A percentile compares a stretch with the other conserved stretches of the same genome.
Conservation (phyloP, 2,329 filamentous ascomycete species). For the Sarocladium oryzae region DNA sequence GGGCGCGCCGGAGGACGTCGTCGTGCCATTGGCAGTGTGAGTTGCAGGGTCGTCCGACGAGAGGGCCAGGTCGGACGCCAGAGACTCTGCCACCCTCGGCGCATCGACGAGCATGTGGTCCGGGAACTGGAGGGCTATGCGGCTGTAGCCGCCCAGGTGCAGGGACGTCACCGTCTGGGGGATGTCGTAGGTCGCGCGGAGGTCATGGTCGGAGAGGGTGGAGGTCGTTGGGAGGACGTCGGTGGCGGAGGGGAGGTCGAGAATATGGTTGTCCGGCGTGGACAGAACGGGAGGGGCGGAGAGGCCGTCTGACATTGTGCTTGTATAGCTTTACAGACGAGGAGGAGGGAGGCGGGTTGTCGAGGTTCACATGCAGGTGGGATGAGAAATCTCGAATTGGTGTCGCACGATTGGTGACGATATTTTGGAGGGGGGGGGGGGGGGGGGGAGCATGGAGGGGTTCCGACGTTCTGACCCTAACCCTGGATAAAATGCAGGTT, state of each 20-base stretch:
- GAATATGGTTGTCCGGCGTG: slow-evolving; percentile 54
- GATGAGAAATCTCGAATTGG: too few species aligned
- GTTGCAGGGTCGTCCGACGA: neutral
- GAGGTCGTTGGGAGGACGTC: slow-evolving; percentile 21
- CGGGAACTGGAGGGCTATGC: slow-evolving; percentile 90
- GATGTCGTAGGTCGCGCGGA: slow-evolving; percentile 78
- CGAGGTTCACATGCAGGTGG: too few species aligned
- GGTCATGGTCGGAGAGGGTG: slow-evolving; percentile 55
- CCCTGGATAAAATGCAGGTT: too few species aligned
- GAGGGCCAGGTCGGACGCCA: slow-evolving; percentile 21
- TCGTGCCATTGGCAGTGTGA: slow-evolving; percentile 10
- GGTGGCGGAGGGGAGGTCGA: slow-evolving; percentile 42
- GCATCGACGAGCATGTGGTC: slow-evolving; percentile 88
- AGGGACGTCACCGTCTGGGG: slow-evolving; percentile 73
- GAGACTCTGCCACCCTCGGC: slow-evolving; percentile 65
- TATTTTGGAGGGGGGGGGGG: too few species aligned
- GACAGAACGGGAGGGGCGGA: slow-evolving; percentile 54
- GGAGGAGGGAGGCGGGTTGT: too few species aligned
- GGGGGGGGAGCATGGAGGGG: neutral
- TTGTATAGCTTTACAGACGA: too few species aligned
- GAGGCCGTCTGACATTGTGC: slow-evolving; percentile 36
- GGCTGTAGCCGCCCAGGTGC: slow-evolving; percentile 59
- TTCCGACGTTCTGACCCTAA: neutral
- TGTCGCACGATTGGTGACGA: too few species aligned
- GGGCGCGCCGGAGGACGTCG: slow-evolving; percentile 13